Percentiles rank a stretch among this genome's conserved stretches.
Conservation (phyloP, 345 rosid genomes). For the Eutrema yunnanense region DNA sequence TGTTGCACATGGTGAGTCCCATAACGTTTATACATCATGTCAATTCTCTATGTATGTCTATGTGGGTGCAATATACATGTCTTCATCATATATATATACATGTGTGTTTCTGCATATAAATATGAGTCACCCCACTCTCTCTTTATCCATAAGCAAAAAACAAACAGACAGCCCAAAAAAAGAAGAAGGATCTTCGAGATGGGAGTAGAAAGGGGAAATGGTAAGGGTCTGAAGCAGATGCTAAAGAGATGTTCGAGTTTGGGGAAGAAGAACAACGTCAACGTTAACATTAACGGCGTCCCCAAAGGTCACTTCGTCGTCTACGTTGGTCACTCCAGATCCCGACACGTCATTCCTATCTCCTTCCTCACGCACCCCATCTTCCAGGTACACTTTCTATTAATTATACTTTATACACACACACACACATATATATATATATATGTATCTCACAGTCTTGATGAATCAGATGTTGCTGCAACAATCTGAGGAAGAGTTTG, state of each 20-base stretch:
- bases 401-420: too few species aligned
- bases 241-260: constrained; percentile 57
- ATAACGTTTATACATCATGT: constrained; percentile 19
- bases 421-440: not conserved
- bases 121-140: constrained; percentile 12
- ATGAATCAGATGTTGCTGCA: constrained; percentile 22
- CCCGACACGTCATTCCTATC: constrained; percentile 67
- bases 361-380: constrained; percentile 63
- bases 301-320: constrained; percentile 90
- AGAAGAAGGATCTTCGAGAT: not conserved
- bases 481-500: constrained; percentile 31
- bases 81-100: not conserved
- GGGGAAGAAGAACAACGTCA: constrained; percentile 41
- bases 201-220: constrained; percentile 20
- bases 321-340: constrained; percentile 73
- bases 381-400: constrained; percentile 37
- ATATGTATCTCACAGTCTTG: not conserved
- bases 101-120: constrained; percentile 17
- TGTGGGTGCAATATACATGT: constrained; percentile 9
- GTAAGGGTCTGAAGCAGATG: constrained; percentile 36
- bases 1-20: constrained; percentile 30
- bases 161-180: not conserved
- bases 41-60: not conserved
- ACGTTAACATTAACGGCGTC: constrained; percentile 46
- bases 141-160: not conserved